Evolutionary conservation across 179 eudicot genomes (phyloP), one percentile per base, ranked within the genome.

Genomic region (Dionaea muscipula): DNA sequence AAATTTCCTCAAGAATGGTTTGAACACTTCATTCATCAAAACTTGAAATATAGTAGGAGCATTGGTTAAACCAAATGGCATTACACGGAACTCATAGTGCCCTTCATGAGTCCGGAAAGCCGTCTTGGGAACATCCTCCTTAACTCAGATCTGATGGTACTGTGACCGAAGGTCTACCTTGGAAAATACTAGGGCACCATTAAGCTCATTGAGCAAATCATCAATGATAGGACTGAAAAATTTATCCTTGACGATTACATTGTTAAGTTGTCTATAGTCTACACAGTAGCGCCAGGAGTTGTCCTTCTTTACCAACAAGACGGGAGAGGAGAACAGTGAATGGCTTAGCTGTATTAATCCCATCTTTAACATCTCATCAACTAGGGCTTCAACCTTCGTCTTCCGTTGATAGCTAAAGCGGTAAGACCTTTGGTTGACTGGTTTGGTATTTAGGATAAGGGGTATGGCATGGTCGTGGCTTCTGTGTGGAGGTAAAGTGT

Each of bases 41-140:
- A 33, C 28, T 14, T 60, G 64, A 60, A 60, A 60, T 33, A 23
- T 48, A 1, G 33, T 6, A 3, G 56, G 46, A 17, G 64, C 47
- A 60, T 49, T 60, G 8, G 20, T 28, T 1, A 60, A 16, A 1
- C 64, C 57, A 37, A 53, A 53, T 12, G 57, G 26, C 57, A 53
- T 53, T 8, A 53, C 44, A 16, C 2, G n/a, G 26, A 15, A 60
- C 18, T 60, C 56, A 38, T 47, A 50, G 22, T 60, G 55, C 23
- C 61, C 38, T 23, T 57, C 5, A 22, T 57, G 37, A 2, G 61
- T 57, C 10, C 51, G 18, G 19, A 57, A 28, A 2, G 31, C 39
- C 21, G 55, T 60, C 26, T 60, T 60, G 25, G 4, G 17, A 23
- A 50, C 49, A 15, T 50, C 64, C 11, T 14, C 4, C 12, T 19